phyloP scores from a whole-genome alignment of 345 rosid genomes.

The Salix suchowensis region DNA sequence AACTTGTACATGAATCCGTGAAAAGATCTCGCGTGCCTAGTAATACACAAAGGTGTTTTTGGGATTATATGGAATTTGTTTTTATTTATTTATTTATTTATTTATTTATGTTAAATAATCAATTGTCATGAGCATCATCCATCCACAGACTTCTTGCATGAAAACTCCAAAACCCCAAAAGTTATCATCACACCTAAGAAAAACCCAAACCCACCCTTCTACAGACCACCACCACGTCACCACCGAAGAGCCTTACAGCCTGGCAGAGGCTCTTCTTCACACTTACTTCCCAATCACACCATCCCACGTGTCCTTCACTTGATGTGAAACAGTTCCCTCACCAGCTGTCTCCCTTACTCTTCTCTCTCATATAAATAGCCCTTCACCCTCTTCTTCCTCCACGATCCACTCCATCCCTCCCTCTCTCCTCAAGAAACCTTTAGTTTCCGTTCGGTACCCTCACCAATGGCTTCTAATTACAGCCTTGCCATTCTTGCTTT shows the following conservation, averaged over 20 bases:
- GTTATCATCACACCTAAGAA: background rate
- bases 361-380: slow-evolving; percentile 16
- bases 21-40: no score
- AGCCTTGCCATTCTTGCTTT: slow-evolving; percentile 25
- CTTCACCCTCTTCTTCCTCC: no score
- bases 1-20: no score
- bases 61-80: no score
- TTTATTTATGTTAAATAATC: background rate
- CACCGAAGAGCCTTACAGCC: slow-evolving; percentile 7
- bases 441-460: background rate
- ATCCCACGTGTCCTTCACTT: slow-evolving; percentile 13
- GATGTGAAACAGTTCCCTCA: slow-evolving; percentile 18
- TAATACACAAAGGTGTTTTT: no score
- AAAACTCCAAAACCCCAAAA: background rate
- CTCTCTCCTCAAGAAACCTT: no score
- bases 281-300: background rate
- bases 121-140: background rate
- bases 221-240: background rate
- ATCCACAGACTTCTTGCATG: background rate
- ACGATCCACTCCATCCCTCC: no score
- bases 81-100: no score
- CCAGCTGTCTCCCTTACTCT: slow-evolving; percentile 21
- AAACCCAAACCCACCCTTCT: background rate
- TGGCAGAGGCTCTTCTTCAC: slow-evolving; percentile 1
- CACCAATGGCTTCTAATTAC: slow-evolving; percentile 41